Evolutionary conservation across 768 basidiomycete genomes (phyloP), one percentile per base, ranked within the genome.

Genomic region (Tricholoma sp.): DNA sequence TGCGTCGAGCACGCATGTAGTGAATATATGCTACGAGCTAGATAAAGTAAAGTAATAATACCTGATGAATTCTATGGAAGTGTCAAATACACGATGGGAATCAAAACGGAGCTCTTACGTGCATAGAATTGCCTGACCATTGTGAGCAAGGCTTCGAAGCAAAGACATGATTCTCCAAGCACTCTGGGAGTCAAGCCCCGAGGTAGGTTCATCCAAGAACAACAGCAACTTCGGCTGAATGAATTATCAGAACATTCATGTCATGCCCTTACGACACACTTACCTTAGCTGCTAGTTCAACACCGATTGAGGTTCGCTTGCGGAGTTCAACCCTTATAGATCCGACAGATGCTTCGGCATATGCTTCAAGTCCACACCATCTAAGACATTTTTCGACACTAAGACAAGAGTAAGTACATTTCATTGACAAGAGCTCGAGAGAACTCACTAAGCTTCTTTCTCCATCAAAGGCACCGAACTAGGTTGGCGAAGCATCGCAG

Each of bases 191-290:
- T 93, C 91, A 12, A 94, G 76, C 32, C 92, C 91, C 24, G 89
- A 86, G 1, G 93, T 95, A 0, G 94, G 94, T 68, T 95, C 92
- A 64, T 94, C 93, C 37, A 93, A 71, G 76, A 95, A 94, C n/a
- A 95, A 77, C 0, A 96, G 75, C 0, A 94, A 74, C 66, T 83
- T 82, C 2, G 91, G 93, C 85, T 85, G 34, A 3, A 11, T 15
- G 15, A 11, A 50, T 10, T 15, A 55, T 6, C n/a, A 20, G 13
- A 13, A 37, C 33, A 1, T 1, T 6, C 34, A 44, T 44, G 8
- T 24, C 24, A 24, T 24, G 24, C 24, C 18, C 3, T 34, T 11
- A 15, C 8, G 10, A 7, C 28, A n/a, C 10, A 33, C 57, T 41
- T 37, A 50, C 57, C 28, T 59, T 59, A 33, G 83, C 80, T 29